Conservation (phyloP, 148 eudicot species). For the Rhododendron vialii region DNA sequence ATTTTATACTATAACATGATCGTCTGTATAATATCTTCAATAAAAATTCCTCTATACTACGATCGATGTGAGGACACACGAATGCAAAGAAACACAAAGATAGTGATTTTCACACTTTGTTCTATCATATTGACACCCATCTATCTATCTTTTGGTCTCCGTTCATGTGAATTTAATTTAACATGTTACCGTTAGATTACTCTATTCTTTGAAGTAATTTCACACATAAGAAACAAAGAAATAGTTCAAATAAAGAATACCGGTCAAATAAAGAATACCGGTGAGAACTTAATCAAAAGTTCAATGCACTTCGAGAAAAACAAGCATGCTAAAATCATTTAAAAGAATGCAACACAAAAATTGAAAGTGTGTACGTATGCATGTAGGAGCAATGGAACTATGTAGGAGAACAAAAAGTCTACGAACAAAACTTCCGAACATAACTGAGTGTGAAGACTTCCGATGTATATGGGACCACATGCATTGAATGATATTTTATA, state of each 20-base stretch:
- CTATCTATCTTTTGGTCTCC: background rate
- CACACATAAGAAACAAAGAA: background rate
- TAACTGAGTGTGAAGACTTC: too few relatives aligned
- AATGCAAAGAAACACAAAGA: background rate
- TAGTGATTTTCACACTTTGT: background rate
- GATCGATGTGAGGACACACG: background rate
- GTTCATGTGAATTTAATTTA: background rate
- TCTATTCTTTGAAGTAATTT: background rate
- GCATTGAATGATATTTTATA: too few relatives aligned
- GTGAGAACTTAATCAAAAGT: background rate
- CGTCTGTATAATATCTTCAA: background rate
- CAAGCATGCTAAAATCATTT: background rate
- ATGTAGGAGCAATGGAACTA: background rate
- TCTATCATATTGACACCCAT: background rate
- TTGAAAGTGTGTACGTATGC: background rate
- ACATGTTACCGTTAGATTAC: background rate
- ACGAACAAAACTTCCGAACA: too few relatives aligned
- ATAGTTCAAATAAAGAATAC: background rate
- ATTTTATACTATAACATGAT: background rate
- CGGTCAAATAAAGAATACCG: background rate
- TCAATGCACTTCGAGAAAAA: background rate
- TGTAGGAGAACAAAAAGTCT: background rate
- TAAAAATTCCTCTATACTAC: background rate
- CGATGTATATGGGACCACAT: too few relatives aligned
- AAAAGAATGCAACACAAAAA: background rate